phyloP scores from a whole-genome alignment of 2,329 filamentous ascomycete species.

The Simplicillium aogashimaense region DNA sequence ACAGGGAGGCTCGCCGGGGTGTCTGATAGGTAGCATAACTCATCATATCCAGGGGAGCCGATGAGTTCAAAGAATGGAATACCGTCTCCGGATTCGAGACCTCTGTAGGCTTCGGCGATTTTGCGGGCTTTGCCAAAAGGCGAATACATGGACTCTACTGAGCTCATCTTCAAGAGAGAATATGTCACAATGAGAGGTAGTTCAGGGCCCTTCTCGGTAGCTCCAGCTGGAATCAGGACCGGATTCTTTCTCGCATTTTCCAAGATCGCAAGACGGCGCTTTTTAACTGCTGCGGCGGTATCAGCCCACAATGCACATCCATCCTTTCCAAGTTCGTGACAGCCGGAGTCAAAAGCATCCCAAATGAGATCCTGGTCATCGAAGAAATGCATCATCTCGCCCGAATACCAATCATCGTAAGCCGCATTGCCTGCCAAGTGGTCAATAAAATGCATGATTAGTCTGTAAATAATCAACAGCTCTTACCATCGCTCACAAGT shows the following conservation, averaged over 20 bases:
- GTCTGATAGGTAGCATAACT: too few relatives aligned
- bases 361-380: conserved; percentile 45
- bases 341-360: conserved; percentile 41
- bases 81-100: too few relatives aligned
- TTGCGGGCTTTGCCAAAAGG: conserved; percentile 13
- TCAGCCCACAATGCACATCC: conserved; percentile 33
- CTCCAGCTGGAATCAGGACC: conserved; percentile 18
- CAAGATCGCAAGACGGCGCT: conserved; percentile 29
- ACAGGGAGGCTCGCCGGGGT: too few relatives aligned
- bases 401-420: conserved; percentile 42
- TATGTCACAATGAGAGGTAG: too few relatives aligned
- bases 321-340: conserved; percentile 38
- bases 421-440: conserved; percentile 31
- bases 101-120: conserved; percentile 10
- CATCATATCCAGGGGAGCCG: too few relatives aligned
- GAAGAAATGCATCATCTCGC: conserved; percentile 34
- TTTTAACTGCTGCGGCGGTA: conserved; percentile 25
- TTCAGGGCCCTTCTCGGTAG: too few relatives aligned
- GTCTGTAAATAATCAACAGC: not conserved
- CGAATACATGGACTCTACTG: too few relatives aligned
- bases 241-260: conserved; percentile 28
- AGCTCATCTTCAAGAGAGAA: conserved; percentile 14
- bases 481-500: conserved; percentile 39
- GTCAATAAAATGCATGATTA: not conserved
- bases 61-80: too few relatives aligned